These are phyloP conservation scores for Sporothrix curviconia DNA, from an alignment of 2,329 filamentous ascomycete species.

Conservation along the genomic window DNA sequence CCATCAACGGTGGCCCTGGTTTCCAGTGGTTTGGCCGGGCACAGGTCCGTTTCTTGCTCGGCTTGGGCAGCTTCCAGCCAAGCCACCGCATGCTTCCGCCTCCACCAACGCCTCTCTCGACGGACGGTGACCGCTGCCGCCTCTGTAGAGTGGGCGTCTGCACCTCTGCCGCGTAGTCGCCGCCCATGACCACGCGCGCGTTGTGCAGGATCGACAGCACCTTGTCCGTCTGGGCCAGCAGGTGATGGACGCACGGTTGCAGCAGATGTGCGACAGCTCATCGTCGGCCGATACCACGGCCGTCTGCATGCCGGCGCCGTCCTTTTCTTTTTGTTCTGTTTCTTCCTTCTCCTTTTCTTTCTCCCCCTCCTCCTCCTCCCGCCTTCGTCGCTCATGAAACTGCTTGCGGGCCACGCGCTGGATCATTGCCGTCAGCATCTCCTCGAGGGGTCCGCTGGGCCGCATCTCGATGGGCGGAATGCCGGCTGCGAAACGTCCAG, in stretches of 20 bases:
- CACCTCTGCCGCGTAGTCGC: background rate
- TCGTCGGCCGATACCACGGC: slow-evolving; percentile 63
- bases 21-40: background rate
- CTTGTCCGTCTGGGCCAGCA: slow-evolving; percentile 62
- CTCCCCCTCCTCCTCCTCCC: background rate
- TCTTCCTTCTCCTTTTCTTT: background rate
- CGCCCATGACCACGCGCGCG: slow-evolving; percentile 42
- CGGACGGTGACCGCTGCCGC: background rate
- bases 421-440: slow-evolving; percentile 61
- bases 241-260: slow-evolving; percentile 61
- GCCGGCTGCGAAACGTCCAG: slow-evolving; percentile 43
- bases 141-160: too few relatives aligned
- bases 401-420: slow-evolving; percentile 61
- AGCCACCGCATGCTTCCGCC: background rate
- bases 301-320: background rate
- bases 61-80: background rate
- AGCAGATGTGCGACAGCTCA: slow-evolving; percentile 59
- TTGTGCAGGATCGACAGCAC: slow-evolving; percentile 66
- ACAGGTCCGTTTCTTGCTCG: background rate
- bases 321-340: too few relatives aligned
- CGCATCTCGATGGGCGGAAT: slow-evolving; percentile 26
- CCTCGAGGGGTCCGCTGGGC: slow-evolving; percentile 44
- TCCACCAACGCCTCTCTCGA: background rate
- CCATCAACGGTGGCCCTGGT: background rate
- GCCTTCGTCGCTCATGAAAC: slow-evolving; percentile 33